Evolutionary conservation across 2,329 filamentous ascomycete genomes (phyloP).

Genomic region (Coniochaeta hoffmannii): DNA sequence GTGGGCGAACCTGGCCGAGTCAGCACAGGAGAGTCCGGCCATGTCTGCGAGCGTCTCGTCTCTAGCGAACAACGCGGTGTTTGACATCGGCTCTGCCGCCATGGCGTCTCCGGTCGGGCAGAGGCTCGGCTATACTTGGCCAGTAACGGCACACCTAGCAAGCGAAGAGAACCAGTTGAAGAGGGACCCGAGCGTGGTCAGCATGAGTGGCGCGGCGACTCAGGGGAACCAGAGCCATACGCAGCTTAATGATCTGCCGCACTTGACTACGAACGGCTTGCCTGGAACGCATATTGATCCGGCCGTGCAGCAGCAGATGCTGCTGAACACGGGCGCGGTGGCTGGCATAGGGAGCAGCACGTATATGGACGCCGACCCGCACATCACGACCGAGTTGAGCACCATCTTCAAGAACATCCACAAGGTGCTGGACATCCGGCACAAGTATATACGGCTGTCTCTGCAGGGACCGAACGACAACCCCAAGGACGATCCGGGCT

Average conservation of each 20-base stretch:
- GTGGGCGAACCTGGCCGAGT: slow-evolving; percentile 30
- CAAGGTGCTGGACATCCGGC: slow-evolving; percentile 76
- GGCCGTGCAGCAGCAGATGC: slow-evolving; percentile 21
- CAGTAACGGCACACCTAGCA: neutral
- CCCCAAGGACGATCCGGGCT: slow-evolving; percentile 74
- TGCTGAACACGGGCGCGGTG: slow-evolving; percentile 35
- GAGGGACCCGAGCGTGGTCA: slow-evolving; percentile 11
- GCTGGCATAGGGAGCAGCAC: slow-evolving; percentile 58
- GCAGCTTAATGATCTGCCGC: slow-evolving; percentile 8
- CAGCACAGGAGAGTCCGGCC: slow-evolving; percentile 39
- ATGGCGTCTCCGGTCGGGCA: neutral
- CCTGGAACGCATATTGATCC: slow-evolving; percentile 12
- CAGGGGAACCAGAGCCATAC: slow-evolving; percentile 9
- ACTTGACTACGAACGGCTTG: neutral
- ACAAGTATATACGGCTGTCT: slow-evolving; percentile 83
- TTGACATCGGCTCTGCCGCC: slow-evolving; percentile 9
- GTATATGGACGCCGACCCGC: slow-evolving; percentile 65
- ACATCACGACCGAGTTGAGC: slow-evolving; percentile 75
- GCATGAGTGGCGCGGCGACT: slow-evolving; percentile 8
- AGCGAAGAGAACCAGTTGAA: slow-evolving; percentile 6
- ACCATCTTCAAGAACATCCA: slow-evolving; percentile 88
- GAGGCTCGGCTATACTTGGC: neutral
- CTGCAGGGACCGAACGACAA: slow-evolving; percentile 78
- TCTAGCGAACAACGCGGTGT: slow-evolving; percentile 7
- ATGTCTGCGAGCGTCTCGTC: slow-evolving; percentile 17